Conservation (phyloP, 2,329 filamentous ascomycete genomes). For the Cryphonectria parasitica region DNA sequence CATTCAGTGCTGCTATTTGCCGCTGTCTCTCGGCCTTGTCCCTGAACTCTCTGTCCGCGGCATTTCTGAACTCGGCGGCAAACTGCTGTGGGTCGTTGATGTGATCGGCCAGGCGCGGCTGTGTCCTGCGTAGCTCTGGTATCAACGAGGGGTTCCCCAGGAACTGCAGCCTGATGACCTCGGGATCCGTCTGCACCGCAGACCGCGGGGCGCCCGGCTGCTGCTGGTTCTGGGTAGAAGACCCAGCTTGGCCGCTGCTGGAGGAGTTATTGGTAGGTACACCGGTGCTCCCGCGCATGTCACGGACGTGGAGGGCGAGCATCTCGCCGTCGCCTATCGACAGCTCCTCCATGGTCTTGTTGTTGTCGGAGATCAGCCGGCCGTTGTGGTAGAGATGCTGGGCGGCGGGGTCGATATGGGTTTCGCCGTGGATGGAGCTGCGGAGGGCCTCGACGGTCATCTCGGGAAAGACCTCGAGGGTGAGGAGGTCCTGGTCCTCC, state of each 20-base stretch:
- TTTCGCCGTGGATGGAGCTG: conserved; percentile 84
- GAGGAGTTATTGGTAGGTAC: conserved; percentile 40
- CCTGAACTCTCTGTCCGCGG: conserved; percentile 71
- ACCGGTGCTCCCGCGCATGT: conserved; percentile 55
- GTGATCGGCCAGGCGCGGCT: conserved; percentile 76
- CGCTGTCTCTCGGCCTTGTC: conserved; percentile 78
- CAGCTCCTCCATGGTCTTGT: conserved; percentile 80
- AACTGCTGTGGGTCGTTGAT: conserved; percentile 79
- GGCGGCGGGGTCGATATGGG: conserved; percentile 68
- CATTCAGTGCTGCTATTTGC: conserved; percentile 83
- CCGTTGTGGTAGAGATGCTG: conserved; percentile 94
- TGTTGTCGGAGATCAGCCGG: conserved; percentile 73
- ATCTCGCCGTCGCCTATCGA: conserved; percentile 88
- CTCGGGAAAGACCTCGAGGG: conserved; percentile 79
- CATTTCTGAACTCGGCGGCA: conserved; percentile 69
- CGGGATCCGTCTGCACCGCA: conserved; percentile 64
- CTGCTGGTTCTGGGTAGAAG: conserved; percentile 38
- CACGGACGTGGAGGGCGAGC: conserved; percentile 80
- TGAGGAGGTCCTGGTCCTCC: conserved; percentile 74
- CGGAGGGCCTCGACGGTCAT: conserved; percentile 87
- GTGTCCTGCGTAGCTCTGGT: conserved; percentile 69
- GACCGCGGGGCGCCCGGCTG: conserved; percentile 36
- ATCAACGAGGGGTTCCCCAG: conserved; percentile 75
- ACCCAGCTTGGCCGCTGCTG: conserved; percentile 32
- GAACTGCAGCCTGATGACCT: conserved; percentile 81